Evolutionary conservation across 768 basidiomycete species (phyloP), one percentile per base, ranked within the genome.

Genomic region (Termitomyces sp.): DNA sequence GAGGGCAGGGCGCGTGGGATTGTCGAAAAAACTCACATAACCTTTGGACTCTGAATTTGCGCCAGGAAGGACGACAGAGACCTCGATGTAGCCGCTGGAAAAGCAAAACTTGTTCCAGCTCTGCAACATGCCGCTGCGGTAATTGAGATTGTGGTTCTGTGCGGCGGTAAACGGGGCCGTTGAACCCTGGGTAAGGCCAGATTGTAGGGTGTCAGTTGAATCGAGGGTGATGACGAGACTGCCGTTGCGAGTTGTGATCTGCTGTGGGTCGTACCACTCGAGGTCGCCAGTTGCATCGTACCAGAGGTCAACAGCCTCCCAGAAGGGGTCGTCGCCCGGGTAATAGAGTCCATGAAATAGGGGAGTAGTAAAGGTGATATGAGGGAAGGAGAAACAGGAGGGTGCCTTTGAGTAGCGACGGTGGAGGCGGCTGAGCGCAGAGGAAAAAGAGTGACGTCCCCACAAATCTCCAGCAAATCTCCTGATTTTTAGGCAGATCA

Each of bases 61-160:
- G 0, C 87, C 88, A 0, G 87, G 87, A 5, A 89, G 72, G 0
- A 77, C 76, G 8, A 85, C 74, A 2, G 75, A 68, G 18, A 88
- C 83, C 74, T 93, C 92, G 60, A 94, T 82, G 71, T 88, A 89
- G 5, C 91, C 91, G 30, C 81, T 82, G 30, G 88, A 84, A 67
- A 92, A 93, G 71, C 89, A 94, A 67, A 94, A 86, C 77, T 94
- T 92, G 73, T 94, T 93, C 92, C 93, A 94, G 44, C 83, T 84
- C 73, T 93, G 91, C 3, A 95, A 74, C 89, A 93, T 92, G 5
- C 86, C 91, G 68, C 77, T 85, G 64, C 82, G 75, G 67, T 87
- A 93, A 41, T 75, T 75, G 59, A 89, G 77, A 6, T 75, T 75
- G 68, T 93, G 85, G 64, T 85, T 82, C 30, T 77, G 65, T 0